Evolutionary conservation across 495 filamentous ascomycete species (phyloP).

Genomic region (Cladorrhinum samala): DNA sequence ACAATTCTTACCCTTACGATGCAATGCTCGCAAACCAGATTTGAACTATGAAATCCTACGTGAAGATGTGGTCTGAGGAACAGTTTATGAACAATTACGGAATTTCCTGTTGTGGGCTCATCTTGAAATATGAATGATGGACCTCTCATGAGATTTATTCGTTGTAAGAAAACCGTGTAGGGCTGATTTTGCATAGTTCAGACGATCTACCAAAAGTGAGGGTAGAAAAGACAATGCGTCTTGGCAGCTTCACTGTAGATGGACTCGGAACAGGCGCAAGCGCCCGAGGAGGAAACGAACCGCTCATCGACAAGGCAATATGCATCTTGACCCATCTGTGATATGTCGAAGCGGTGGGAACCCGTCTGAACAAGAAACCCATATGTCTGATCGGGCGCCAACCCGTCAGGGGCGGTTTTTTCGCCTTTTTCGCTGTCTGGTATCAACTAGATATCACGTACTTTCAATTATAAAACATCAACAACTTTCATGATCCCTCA

Average conservation of each 20-base stretch:
- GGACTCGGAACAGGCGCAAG: neutral
- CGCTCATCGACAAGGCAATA: too few relatives aligned
- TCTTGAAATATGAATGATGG: too few relatives aligned
- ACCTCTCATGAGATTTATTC: too few relatives aligned
- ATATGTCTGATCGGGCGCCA: neutral
- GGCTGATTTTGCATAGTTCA: too few relatives aligned
- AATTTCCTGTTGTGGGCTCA: too few relatives aligned
- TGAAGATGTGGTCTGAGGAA: too few relatives aligned
- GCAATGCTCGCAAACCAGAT: neutral
- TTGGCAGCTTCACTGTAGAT: too few relatives aligned
- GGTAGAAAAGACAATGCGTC: too few relatives aligned
- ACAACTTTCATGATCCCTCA: slow-evolving; percentile 2
- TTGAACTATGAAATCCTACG: neutral
- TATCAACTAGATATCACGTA: neutral
- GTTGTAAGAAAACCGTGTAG: too few relatives aligned
- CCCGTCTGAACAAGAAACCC: too few relatives aligned
- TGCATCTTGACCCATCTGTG: neutral
- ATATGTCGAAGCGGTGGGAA: neutral
- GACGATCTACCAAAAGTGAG: too few relatives aligned
- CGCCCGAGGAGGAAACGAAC: neutral
- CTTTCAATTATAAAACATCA: neutral
- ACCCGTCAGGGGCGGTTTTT: neutral
- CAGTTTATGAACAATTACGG: too few relatives aligned
- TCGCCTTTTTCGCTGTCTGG: neutral
- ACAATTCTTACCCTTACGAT: neutral